Base-by-base conservation (phyloP, 352 stramenopile species). In the Phytopythium chamaehyphon region DNA sequence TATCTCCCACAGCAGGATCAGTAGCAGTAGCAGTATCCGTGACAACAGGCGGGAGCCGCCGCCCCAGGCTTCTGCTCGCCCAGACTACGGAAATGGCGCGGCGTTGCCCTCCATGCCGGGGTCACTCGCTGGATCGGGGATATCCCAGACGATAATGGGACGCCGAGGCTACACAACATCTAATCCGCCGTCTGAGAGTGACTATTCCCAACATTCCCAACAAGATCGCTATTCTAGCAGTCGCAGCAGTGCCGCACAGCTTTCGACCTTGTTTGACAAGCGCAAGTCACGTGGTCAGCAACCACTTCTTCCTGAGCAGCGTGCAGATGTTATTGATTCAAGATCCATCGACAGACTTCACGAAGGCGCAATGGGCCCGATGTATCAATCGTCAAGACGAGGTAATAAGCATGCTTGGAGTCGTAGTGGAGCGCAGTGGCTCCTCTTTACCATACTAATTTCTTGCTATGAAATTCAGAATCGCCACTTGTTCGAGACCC, bases 201-300 rank as follows among this genome's bases (percentile, higher is more conserved):
- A 33, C 28, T 33, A 10, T 33, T 5, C 28, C 5, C 28, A 33
- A 33, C 28, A 10, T 33, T 5, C 28, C 5, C 28, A 33, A 33
- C 28, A 33, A 33, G 28, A 33, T 33, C 28, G 28, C 28, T 33
- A 10, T 33, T 9, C 28, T 33, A 33, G 28, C 28, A 33, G 28
- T 33, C 28, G 28, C 5, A 33, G 28, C 28, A 33, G 28, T 9
- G 28, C 28, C 28, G 37, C 18, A 8, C 16, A 31, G 31, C 46
- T 52, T 15, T 31, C 46, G 31, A 42, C 46, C 6, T 3, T 52
- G 18, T 52, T 52, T 39, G 46, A 52, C 19, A 23, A 21, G 21
- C 33, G 46, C 10, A n/a, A 42, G 11, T 2, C 21, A 7, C 28
- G 19, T 33, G 18, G 12, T 6, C 46, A 28, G n/a, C 44, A 50